A percentile compares a stretch with the other conserved stretches of the same genome.
These are phyloP conservation scores for Periconia digitata DNA, from an alignment of 2,329 filamentous ascomycete species.

Conservation along the genomic window DNA sequence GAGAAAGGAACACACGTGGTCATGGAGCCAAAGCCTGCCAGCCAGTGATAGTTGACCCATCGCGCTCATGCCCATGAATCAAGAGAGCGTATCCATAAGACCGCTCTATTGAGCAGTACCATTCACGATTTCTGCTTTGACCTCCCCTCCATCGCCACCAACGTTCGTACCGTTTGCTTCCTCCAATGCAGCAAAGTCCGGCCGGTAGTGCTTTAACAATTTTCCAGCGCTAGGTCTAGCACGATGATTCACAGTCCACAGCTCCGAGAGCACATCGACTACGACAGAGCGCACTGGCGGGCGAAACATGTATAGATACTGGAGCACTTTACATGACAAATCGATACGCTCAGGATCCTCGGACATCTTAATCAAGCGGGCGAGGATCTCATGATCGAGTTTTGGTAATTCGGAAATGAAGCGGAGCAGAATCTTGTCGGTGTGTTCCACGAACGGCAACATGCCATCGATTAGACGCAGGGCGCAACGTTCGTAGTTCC, in stretches of 20 bases:
- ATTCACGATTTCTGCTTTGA: constrained; percentile 24
- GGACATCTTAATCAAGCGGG: constrained; percentile 66
- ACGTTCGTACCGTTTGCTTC: constrained; percentile 2
- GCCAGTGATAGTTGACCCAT: too few species aligned
- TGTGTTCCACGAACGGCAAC: constrained; percentile 84
- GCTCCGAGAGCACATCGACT: constrained; percentile 59
- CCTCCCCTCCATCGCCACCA: constrained; percentile 8
- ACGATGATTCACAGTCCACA: constrained; percentile 55
- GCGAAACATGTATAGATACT: constrained; percentile 54
- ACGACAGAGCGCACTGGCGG: constrained; percentile 60
- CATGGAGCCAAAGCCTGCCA: background rate
- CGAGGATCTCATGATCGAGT: constrained; percentile 70
- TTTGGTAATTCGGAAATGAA: constrained; percentile 91
- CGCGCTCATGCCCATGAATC: too few species aligned
- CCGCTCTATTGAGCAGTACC: background rate
- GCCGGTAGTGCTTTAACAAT: constrained; percentile 58
- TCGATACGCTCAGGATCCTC: constrained; percentile 65
- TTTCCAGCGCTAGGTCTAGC: constrained; percentile 54
- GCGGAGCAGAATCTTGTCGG: constrained; percentile 85
- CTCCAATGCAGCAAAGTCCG: constrained; percentile 46
- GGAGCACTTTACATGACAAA: constrained; percentile 59
- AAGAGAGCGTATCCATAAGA: background rate
- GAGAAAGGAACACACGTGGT: too few species aligned
- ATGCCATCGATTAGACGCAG: constrained; percentile 85
- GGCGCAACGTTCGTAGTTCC: constrained; percentile 77